These are phyloP conservation scores for Tulasnella calospora DNA, from an alignment of 768 basidiomycete genomes.

Conservation along the genomic window DNA sequence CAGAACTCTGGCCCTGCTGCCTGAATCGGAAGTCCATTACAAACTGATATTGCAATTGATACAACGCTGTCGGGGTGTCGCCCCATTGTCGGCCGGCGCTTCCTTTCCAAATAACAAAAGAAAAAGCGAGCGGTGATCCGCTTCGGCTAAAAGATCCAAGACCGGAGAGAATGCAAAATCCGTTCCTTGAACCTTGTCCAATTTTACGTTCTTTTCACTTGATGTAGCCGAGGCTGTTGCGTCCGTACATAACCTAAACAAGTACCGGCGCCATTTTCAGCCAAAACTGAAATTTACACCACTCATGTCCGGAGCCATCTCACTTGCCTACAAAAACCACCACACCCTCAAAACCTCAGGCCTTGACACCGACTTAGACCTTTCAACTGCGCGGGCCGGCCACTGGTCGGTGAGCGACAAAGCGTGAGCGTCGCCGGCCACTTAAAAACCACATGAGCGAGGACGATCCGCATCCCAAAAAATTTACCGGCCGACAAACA, in stretches of 20 bases:
- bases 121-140: slow-evolving; percentile 3
- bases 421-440: not conserved
- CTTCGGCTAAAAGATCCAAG: not conserved
- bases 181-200: slow-evolving; percentile 8
- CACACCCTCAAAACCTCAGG: not conserved
- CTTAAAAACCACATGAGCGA: not conserved
- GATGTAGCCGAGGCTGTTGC: not conserved
- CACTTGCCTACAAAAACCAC: not conserved
- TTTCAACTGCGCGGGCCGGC: not conserved
- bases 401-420: not conserved
- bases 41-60: not conserved
- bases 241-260: slow-evolving; percentile 8
- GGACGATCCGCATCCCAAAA: not conserved
- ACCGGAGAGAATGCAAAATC: not conserved
- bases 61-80: not conserved
- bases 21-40: not conserved
- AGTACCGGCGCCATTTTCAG: not conserved
- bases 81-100: not conserved
- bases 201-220: not conserved
- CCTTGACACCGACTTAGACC: not conserved
- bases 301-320: not conserved
- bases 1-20: not conserved
- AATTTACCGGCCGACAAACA: slow-evolving; percentile 3
- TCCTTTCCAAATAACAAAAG: not conserved
- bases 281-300: slow-evolving; percentile 6